Evolutionary conservation across 2,329 filamentous ascomycete genomes (phyloP), one percentile per base, ranked within the genome.

Genomic region (Penicillium paneum): DNA sequence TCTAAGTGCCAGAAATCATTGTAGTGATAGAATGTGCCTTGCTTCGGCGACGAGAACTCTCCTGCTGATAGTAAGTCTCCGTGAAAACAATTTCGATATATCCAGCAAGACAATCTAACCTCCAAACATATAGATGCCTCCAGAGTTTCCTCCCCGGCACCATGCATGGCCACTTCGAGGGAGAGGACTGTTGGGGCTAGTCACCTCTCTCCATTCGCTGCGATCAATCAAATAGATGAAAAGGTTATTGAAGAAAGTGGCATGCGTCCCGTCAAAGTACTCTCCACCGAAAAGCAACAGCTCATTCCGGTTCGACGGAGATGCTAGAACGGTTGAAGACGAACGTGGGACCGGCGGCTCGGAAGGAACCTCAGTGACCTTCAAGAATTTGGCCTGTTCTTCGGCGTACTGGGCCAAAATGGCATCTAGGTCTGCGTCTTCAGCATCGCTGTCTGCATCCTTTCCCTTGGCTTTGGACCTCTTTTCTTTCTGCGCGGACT

Each of bases 11-110:
- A 99, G 72, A 99, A 97, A 76, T 97, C 94, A 67, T 96, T 96
- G 77, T 99, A 99, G 74, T 99, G 94, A 73, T 99, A 97, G 68
- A 99, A 99, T 0, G 93, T 97, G 4, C 94, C 94, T 74, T 97
- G 94, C 71, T 97, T 97, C 2, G 94, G 94, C 28, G 88, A 93
- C 54, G 90, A 95, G 73, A 99, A 99, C 75, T 99, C 94, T 57
- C 93, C 74, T 76, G 52, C 54, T 49, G 8, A 31, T 11, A 15
- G 50, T 62, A 48, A 63, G 53, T 12, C 38, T 28, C 26, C 6
- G 21, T 6, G 21, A 15, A 32, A 11, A 28, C 12, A 26, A n/a
- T 36, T 29, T 35, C 17, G 3, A 15, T 17, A 45, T 28, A 46
- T n/a, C 17, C 31, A 40, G 19, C 15, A n/a, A 28, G 35, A 19